phyloP scores from a whole-genome alignment of 2,329 filamentous ascomycete species.

The Pseudocercospora crystallina region DNA sequence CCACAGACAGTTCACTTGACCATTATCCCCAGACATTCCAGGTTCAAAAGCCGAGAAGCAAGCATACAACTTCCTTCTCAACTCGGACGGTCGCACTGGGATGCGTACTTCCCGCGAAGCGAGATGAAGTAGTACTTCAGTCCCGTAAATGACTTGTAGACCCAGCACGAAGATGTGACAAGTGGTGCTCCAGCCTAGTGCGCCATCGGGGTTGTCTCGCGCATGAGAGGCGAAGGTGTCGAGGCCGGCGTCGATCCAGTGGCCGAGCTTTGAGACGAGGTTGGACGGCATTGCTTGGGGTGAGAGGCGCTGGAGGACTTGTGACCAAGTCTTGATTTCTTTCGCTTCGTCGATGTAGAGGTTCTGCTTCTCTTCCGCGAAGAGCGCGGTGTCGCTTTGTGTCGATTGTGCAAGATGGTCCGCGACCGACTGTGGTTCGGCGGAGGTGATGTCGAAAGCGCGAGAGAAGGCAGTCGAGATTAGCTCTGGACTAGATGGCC shows the following conservation, averaged over 20 bases:
- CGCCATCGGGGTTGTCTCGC: constrained; percentile 55
- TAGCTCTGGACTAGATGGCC: constrained; percentile 13
- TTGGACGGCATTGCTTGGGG: constrained; percentile 27
- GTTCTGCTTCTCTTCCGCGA: constrained; percentile 89
- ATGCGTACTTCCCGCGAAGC: constrained; percentile 18
- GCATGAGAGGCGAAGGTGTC: constrained; percentile 40
- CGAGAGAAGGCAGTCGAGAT: constrained; percentile 20
- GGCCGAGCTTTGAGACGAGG: constrained; percentile 15
- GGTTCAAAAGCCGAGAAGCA: constrained; percentile 27
- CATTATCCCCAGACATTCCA: neutral
- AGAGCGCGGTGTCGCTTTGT: constrained; percentile 65
- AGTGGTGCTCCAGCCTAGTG: constrained; percentile 68
- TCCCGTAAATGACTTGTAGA: constrained; percentile 43
- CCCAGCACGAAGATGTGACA: constrained; percentile 66
- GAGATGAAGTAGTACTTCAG: constrained; percentile 40
- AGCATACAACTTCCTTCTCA: constrained; percentile 32
- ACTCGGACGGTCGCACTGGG: constrained; percentile 20
- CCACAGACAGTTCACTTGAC: constrained; percentile 39
- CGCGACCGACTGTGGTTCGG: constrained; percentile 1
- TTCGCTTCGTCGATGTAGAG: constrained; percentile 82
- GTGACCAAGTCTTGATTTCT: constrained; percentile 70
- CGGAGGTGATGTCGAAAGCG: constrained; percentile 18
- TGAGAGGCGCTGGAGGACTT: constrained; percentile 44
- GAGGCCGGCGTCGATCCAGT: constrained; percentile 57
- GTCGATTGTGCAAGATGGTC: constrained; percentile 19